phyloP scores from a whole-genome alignment of 2,329 filamentous ascomycete species.

The Penicillium sp. region DNA sequence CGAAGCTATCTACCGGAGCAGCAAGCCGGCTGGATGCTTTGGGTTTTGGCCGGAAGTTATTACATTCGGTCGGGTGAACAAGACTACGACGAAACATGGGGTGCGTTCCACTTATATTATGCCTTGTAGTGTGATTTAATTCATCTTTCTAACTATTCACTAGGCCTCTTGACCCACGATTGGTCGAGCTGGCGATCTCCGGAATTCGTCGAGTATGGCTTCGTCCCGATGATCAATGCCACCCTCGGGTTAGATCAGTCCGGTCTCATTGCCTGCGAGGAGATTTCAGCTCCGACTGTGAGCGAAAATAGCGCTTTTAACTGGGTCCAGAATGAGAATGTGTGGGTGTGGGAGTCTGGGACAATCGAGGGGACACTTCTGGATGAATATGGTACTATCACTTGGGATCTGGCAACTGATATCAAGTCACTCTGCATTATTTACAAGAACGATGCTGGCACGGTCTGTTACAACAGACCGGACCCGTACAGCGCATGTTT shows the following conservation, averaged over 20 bases:
- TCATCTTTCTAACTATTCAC: background rate
- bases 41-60: slow-evolving; percentile 58
- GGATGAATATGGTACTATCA: background rate
- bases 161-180: slow-evolving; percentile 51
- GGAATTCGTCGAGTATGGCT: slow-evolving; percentile 17
- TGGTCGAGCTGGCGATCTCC: slow-evolving; percentile 50
- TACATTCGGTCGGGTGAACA: slow-evolving; percentile 52
- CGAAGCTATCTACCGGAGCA: slow-evolving; percentile 46
- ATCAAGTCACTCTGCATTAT: background rate
- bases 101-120: slow-evolving; percentile 20
- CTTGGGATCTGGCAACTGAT: background rate
- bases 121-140: background rate
- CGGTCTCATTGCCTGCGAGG: background rate
- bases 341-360: background rate
- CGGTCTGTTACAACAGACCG: background rate
- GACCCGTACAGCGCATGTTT: background rate
- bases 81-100: slow-evolving; percentile 57
- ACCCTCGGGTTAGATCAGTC: background rate
- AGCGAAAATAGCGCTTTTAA: background rate
- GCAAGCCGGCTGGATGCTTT: slow-evolving; percentile 56
- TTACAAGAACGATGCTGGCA: background rate
- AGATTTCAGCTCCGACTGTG: background rate
- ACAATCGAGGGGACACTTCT: background rate
- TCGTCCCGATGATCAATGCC: background rate
- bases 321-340: background rate